Base-by-base conservation (phyloP, 306 rosid genomes). In the Cicer judaicum region DNA sequence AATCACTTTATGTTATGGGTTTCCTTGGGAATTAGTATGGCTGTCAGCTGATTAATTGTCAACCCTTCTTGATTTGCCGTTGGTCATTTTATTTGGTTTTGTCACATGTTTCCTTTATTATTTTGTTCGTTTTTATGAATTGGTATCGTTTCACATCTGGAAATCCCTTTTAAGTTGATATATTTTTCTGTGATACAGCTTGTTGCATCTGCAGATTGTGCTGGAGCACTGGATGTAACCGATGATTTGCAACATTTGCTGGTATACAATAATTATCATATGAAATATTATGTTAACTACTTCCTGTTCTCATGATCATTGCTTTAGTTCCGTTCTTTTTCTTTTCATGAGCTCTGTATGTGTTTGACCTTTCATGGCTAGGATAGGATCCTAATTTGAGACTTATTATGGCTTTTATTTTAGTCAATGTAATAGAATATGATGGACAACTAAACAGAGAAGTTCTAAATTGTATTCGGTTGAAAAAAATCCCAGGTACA, bases 181-280 rank as follows among this genome's bases (percentile, higher is more conserved):
- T 66, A 82, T 86, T 80, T 84, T 89, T 82, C 85, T 94, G 86
- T 87, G 81, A 59, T 85, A 80, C 96, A 95, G 99, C 98, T 95
- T 86, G 97, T 95, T 86, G 92, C 96, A 49, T 86, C 99, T 81
- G 95, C 88, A 84, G 99, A 95, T 83, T 95, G 98, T 89, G 93
- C 98, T 56, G 98, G 99, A 86, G 98, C 99, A 12, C 80, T 95
- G 82, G 99, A 95, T 78, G 88, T 95, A 63, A 95, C 96, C 10
- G 96, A 92, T 9, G 98, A 92, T 88, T 88, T 95, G 86, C 96
- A 86, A 59, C 88, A 92, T 75, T 84, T 95, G 72, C 87, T 92
- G 96, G 99, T 95, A 92, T 64, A 24, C 54, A 42, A 40, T 57
- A 50, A 29, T 74, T 39, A n/a, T 48, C 42, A 4, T 77, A n/a